Conservation (phyloP, 441 rosid species). For the Populus trichocarpa region DNA sequence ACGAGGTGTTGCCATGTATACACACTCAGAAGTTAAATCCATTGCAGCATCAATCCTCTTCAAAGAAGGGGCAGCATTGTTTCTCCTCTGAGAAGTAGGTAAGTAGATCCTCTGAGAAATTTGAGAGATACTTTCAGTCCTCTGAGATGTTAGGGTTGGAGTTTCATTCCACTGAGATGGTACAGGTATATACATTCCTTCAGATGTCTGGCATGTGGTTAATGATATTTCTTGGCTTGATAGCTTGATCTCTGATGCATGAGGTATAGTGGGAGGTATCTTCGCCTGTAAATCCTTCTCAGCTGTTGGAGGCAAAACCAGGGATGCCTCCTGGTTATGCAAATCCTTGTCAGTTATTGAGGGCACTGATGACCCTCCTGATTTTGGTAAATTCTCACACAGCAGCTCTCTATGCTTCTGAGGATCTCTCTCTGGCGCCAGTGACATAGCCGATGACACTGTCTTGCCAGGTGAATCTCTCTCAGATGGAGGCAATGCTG, state of each 20-base stretch:
- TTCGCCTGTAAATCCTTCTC: constrained; percentile 25
- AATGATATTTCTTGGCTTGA: constrained; percentile 23
- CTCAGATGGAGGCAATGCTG: constrained; percentile 21
- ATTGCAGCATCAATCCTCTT: too few relatives aligned
- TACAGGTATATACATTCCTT: constrained; percentile 24
- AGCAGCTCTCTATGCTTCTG: constrained; percentile 18
- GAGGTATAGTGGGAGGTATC: constrained; percentile 9
- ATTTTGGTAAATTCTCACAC: constrained; percentile 26
- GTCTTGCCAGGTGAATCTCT: constrained; percentile 27
- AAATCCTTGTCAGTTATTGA: too few relatives aligned
- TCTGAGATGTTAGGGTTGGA: constrained; percentile 17
- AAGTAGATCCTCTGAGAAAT: constrained; percentile 3
- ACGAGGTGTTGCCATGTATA: too few relatives aligned
- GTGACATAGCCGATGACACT: constrained; percentile 19
- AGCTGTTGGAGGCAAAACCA: constrained; percentile 18
- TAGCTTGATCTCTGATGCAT: constrained; percentile 17
- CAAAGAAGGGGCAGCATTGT: too few relatives aligned
- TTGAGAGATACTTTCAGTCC: neutral
- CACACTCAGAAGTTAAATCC: too few relatives aligned
- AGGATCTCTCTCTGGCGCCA: constrained; percentile 31
- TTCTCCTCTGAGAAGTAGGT: neutral
- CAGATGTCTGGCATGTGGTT: constrained; percentile 20
- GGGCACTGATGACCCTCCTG: neutral
- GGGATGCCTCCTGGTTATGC: neutral
- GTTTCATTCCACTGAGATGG: constrained; percentile 35